Base-by-base conservation (phyloP, 2,329 filamentous ascomycete genomes). In the Ploettnerulaceae sp. region DNA sequence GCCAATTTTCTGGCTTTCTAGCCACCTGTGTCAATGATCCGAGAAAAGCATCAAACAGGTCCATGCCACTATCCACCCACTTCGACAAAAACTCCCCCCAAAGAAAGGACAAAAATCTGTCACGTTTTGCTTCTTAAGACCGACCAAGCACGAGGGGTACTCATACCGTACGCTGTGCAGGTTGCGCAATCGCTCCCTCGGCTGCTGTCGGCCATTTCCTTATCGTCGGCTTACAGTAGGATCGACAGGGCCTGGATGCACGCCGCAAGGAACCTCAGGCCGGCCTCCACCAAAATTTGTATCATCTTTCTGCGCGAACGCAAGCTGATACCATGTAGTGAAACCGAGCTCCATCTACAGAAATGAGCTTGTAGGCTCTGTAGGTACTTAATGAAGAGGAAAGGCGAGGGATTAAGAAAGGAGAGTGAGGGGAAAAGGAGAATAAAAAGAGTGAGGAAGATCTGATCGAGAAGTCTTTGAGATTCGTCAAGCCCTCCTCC, bases 401-500 rank as follows among this genome's bases (percentile, higher is more conserved):
- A 34, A 25, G 35, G 29, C 25, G 34, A 45, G 29, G 21, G 32
- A 33, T 12, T n/a, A 33, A 35, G 14, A 8, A 15, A 24, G 17
- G 4, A 28, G 11, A 5, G 11, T 24, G 18, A 4, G 8, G 15
- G 15, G 20, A 1, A 8, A 42, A 12, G 9, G 15, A 20, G 6
- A 15, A 31, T 9, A 32, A 18, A 18, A 3, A 31, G 25, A 11
- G 14, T 3, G 14, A 2, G 2, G 18, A 7, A 24, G 3, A 11
- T 12, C 12, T n/a, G n/a, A 15, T 48, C 36, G 45, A 37, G 45
- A 48, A 31, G 38, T 48, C 45, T 32, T 38, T 18, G 38, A 48
- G 36, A 25, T 25, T 24, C n/a, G 25, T 42, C 20, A 25, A 14
- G 5, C 14, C 12, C 22, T 12, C n/a, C 7, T 14, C 11, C 6